A percentile compares a stretch with the other conserved stretches of the same genome.
These are phyloP conservation scores for Clarireedia monteithiana DNA, from an alignment of 2,329 filamentous ascomycete species.

Conservation along the genomic window DNA sequence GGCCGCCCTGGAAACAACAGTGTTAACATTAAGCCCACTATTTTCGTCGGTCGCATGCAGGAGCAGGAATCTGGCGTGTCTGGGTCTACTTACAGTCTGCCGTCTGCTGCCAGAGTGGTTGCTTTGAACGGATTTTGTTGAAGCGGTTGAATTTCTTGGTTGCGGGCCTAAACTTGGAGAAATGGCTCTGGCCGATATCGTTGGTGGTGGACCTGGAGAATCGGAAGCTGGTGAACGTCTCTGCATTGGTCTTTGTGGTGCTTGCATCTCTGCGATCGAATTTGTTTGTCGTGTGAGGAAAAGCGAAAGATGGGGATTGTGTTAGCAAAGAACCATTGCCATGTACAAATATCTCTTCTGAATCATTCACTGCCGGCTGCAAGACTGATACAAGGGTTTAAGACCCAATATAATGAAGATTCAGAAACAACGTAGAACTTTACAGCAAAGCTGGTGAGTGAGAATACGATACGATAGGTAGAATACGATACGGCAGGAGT, in stretches of 20 bases:
- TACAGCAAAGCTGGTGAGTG: too few relatives aligned
- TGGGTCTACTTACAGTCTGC: slow-evolving; percentile 46
- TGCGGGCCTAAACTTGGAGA: slow-evolving; percentile 48
- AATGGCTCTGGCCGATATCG: slow-evolving; percentile 48
- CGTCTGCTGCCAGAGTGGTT: slow-evolving; percentile 41
- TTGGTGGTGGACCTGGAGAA: slow-evolving; percentile 45
- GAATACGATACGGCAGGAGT: not conserved
- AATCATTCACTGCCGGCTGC: not conserved
- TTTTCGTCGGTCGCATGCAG: too few relatives aligned
- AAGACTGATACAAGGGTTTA: too few relatives aligned
- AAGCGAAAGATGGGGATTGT: not conserved
- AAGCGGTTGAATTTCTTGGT: slow-evolving; percentile 57
- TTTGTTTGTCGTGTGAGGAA: not conserved
- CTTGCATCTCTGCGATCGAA: slow-evolving; percentile 38
- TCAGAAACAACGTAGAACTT: too few relatives aligned
- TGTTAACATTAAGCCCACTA: slow-evolving; percentile 5
- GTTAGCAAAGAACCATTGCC: slow-evolving; percentile 10
- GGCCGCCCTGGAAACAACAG: slow-evolving; percentile 12
- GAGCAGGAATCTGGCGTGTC: not conserved
- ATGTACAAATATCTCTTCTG: not conserved
- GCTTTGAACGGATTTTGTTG: slow-evolving; percentile 49
- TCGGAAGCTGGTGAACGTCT: slow-evolving; percentile 58
- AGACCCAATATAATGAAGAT: too few relatives aligned
- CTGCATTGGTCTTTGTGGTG: slow-evolving; percentile 47
- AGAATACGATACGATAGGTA: not conserved